Base-by-base conservation (phyloP, 2,329 filamentous ascomycete species). In the Trichophyton verrucosum region DNA sequence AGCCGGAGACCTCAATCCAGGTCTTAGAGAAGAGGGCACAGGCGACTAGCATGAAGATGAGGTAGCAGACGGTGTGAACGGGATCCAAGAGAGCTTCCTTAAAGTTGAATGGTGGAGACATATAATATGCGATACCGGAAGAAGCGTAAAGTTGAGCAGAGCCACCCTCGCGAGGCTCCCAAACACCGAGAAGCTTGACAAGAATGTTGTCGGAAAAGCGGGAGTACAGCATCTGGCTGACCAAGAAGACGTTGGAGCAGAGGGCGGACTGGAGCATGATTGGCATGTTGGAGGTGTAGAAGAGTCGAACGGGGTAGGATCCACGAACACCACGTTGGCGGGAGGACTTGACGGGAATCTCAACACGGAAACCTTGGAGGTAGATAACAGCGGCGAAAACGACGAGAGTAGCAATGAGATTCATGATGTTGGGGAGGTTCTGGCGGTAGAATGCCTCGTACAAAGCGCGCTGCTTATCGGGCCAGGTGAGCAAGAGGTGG, bases 241-340 rank as follows among this genome's bases (percentile, higher is more conserved):
- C 91, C 66, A 99, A 82, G 86, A 99, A 99, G 78, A 99, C 85
- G 83, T 99, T 99, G 82, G 92, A 96, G 68, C 90, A 96, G 68
- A 99, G 85, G 69, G 94, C 94, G 56, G 92, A 97, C 82, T 99
- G 95, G 76, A 99, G 84, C 94, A 99, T 99, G 80, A 99, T 99
- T 74, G 94, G 94, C 95, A 99, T 99, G 87, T 99, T 99, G 76
- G 91, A 96, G 74, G 94, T 99, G 82, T 99, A 99, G 86, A 99
- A 99, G 63, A 99, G 89, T 73, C 95, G 92, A 76, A 99, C 86
- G 71, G 94, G 94, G 84, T 97, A 99, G 46, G 91, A 95, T 72
- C 92, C 95, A 71, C 94, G 92, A 75, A 95, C 94, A 77, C 94
- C 94, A 82, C 94, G 91, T 84, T 99, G 94, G 79, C 94, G 91